Evolutionary conservation across 2,329 filamentous ascomycete genomes (phyloP), one percentile per base, ranked within the genome.

Genomic region (Dactylonectria estremocensis): DNA sequence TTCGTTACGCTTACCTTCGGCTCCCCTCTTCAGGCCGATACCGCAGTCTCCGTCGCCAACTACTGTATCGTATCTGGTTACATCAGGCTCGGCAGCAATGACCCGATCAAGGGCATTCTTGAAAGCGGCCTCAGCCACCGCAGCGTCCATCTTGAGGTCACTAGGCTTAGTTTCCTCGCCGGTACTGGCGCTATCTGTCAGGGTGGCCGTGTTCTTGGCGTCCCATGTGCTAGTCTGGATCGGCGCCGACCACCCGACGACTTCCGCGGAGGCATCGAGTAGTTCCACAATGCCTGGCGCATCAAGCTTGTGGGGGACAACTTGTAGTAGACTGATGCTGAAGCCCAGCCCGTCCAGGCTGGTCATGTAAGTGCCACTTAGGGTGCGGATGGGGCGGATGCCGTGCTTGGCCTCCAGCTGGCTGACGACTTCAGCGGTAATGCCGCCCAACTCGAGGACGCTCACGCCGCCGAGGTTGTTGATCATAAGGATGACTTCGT

Each of bases 41-140:
- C 95, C 95, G 76, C 95, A 97, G 81, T 97, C 95, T 53, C 95
- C 95, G 77, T 97, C 95, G 48, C 95, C 95, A 24, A 97, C 94
- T 13, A 96, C 89, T 0, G 94, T 97, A 77, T 94, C 92, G 74
- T 90, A 94, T 56, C 84, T 87, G 0, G 92, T 94, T 57, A 94
- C 86, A 57, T 93, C 90, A 1, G 92, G 90, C 78, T 95, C 92
- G 1, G 86, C 91, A 0, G 83, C 85, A 69, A 94, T 87, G 14
- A 95, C 83, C 40, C 84, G 85, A 55, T 92, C 82, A 16, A 94
- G 83, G 0, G 86, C 92, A 16, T 81, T 83, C 20, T 80, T 85
- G 46, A 95, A 82, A 5, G 85, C 85, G 28, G 83, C 80, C 66
- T 85, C 87, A 11, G 89, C 85, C 3, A 79, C 72, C 16, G 73